A percentile compares a stretch with the other conserved stretches of the same genome.
These are phyloP conservation scores for Mycena sp. DNA, from an alignment of 1,284 basidiomycete species.

Conservation along the genomic window DNA sequence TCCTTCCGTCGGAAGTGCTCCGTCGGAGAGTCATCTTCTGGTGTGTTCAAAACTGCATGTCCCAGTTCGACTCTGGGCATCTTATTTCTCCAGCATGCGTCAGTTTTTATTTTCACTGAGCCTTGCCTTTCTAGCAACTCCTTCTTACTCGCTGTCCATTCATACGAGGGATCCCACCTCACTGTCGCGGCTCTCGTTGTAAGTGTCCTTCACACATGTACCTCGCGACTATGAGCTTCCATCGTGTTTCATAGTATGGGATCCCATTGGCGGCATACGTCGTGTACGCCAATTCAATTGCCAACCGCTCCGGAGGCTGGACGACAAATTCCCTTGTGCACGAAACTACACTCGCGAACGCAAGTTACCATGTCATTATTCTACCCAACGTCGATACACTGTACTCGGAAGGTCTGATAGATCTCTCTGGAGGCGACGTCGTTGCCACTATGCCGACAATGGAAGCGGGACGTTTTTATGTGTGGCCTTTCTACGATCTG, in stretches of 20 bases:
- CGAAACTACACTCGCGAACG: not conserved
- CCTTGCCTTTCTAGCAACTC: too few relatives aligned
- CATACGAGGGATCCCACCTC: too few relatives aligned
- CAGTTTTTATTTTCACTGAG: too few relatives aligned
- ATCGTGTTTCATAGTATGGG: slow-evolving; percentile 2
- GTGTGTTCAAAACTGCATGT: too few relatives aligned
- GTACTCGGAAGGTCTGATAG: slow-evolving; percentile 3
- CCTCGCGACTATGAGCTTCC: not conserved
- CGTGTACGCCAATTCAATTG: not conserved
- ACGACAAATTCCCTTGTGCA: not conserved
- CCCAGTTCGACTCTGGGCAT: too few relatives aligned
- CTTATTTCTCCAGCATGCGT: too few relatives aligned
- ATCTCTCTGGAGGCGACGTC: slow-evolving; percentile 7
- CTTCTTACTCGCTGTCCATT: too few relatives aligned
- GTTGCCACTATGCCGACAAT: not conserved
- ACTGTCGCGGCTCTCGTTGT: slow-evolving; percentile 1
- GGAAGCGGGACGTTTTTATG: slow-evolving; percentile 8
- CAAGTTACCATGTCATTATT: not conserved
- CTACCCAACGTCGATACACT: slow-evolving; percentile 12
- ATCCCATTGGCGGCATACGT: slow-evolving; percentile 1
- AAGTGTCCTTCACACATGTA: not conserved
- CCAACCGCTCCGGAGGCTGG: not conserved
- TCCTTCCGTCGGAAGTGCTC: too few relatives aligned
- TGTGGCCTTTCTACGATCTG: slow-evolving; percentile 20
- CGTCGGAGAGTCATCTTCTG: too few relatives aligned